Conservation (phyloP, 495 filamentous ascomycete species). For the Monascus purpureus region DNA sequence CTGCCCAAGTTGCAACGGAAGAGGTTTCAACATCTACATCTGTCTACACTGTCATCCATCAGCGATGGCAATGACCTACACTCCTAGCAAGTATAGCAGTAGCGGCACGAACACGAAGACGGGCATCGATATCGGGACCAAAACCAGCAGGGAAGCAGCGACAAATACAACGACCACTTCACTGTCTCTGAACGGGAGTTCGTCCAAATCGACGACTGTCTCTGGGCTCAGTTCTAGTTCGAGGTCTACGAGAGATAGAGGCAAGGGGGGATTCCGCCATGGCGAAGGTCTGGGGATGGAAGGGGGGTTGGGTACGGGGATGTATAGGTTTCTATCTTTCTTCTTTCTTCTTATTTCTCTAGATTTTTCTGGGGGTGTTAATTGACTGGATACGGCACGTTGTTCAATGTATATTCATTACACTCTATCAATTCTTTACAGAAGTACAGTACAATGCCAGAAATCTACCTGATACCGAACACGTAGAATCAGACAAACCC, state of each 20-base stretch:
- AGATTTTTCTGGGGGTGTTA: no score
- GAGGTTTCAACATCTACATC: constrained; percentile 23
- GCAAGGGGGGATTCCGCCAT: background rate
- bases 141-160: background rate
- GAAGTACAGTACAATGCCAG: no score
- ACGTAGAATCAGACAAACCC: no score
- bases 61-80: constrained; percentile 8
- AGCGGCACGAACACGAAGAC: background rate
- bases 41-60: constrained; percentile 25
- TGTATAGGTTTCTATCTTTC: no score
- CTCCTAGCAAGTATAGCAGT: constrained; percentile 1
- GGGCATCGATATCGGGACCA: background rate
- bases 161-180: background rate
- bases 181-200: background rate
- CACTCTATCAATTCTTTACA: no score
- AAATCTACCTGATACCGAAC: no score
- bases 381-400: no score
- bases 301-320: no score
- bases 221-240: background rate
- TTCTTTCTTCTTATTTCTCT: no score
- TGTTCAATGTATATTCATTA: no score
- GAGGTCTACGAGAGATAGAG: background rate
- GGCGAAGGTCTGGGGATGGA: background rate
- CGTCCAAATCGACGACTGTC: background rate
- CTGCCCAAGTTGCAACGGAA: constrained; percentile 20